phyloP scores from a whole-genome alignment of 176 grass and related monocot genomes.

The Hordeum marinum region DNA sequence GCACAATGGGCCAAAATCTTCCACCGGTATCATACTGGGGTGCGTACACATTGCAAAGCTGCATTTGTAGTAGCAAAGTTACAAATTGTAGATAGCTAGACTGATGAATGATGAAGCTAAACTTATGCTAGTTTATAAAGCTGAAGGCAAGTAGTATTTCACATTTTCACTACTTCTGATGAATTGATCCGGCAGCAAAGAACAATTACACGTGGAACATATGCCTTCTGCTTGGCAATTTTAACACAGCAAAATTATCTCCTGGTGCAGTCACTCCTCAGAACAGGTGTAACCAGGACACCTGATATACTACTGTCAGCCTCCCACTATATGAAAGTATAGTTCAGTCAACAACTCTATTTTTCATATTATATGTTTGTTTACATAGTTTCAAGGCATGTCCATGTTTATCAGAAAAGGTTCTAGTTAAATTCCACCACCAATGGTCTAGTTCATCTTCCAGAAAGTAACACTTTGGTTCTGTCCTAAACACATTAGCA shows the following conservation, averaged over 20 bases:
- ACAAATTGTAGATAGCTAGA: not conserved
- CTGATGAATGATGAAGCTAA: not conserved
- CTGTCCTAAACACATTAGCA: not conserved
- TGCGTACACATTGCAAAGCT: constrained; percentile 80
- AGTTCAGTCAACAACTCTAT: not conserved
- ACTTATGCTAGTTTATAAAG: not conserved
- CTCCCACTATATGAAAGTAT: not conserved
- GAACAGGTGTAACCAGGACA: not conserved
- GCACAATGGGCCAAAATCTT: constrained; percentile 87
- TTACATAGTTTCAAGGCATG: not conserved
- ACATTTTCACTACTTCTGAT: not conserved
- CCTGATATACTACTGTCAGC: not conserved
- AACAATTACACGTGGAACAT: not conserved
- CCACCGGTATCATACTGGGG: constrained; percentile 96
- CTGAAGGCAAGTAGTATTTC: not conserved
- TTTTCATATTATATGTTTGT: not conserved
- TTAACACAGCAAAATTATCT: not conserved
- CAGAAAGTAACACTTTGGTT: not conserved
- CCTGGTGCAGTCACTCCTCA: not conserved
- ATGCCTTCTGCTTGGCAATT: not conserved
- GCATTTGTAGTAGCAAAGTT: constrained; percentile 34
- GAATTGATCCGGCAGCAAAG: not conserved
- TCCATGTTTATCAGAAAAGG: not conserved
- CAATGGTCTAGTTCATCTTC: not conserved
- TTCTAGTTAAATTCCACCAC: not conserved